Evolutionary conservation across 2,329 filamentous ascomycete genomes (phyloP).

Genomic region (Pseudogymnoascus sp.): DNA sequence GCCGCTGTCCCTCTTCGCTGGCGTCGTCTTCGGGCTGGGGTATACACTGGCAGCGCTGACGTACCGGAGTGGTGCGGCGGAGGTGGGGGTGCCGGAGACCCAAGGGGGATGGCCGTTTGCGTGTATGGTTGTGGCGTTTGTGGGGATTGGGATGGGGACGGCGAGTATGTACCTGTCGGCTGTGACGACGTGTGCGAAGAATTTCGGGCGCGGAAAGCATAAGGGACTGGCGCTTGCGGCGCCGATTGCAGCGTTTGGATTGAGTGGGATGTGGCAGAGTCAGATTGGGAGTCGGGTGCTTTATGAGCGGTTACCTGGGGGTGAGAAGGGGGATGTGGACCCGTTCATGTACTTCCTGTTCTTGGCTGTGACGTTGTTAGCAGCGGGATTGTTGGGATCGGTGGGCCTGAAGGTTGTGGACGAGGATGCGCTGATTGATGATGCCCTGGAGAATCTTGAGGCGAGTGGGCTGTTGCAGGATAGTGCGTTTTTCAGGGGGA

Average conservation of each 20-base stretch:
- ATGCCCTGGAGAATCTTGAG: conserved; percentile 84
- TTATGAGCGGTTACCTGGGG: conserved; percentile 58
- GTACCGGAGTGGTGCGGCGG: conserved; percentile 50
- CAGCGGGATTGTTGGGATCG: conserved; percentile 63
- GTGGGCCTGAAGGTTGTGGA: conserved; percentile 71
- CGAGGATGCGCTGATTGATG: conserved; percentile 80
- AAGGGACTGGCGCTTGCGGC: conserved; percentile 82
- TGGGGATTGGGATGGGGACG: conserved; percentile 73
- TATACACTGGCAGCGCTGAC: conserved; percentile 77
- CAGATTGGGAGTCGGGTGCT: conserved; percentile 75
- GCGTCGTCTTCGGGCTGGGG: conserved; percentile 65
- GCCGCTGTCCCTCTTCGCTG: conserved; percentile 64
- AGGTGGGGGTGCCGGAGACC: conserved; percentile 34
- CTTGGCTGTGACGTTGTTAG: conserved; percentile 60
- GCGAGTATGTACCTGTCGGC: conserved; percentile 82
- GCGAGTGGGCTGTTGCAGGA: conserved; percentile 74
- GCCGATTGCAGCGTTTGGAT: conserved; percentile 84
- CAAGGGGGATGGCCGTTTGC: conserved; percentile 55
- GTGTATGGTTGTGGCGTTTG: conserved; percentile 78
- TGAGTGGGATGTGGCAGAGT: conserved; percentile 94
- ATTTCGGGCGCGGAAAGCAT: conserved; percentile 83
- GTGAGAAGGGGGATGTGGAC: conserved; percentile 53
- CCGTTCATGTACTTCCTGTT: conserved; percentile 88
- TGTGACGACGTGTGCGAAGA: conserved; percentile 96
- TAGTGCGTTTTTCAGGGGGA: conserved; percentile 57